Percentiles rank a stretch among this genome's conserved stretches.
These are phyloP conservation scores for Ananas comosus DNA, from an alignment of 176 grass and related monocot species.

Conservation along the genomic window DNA sequence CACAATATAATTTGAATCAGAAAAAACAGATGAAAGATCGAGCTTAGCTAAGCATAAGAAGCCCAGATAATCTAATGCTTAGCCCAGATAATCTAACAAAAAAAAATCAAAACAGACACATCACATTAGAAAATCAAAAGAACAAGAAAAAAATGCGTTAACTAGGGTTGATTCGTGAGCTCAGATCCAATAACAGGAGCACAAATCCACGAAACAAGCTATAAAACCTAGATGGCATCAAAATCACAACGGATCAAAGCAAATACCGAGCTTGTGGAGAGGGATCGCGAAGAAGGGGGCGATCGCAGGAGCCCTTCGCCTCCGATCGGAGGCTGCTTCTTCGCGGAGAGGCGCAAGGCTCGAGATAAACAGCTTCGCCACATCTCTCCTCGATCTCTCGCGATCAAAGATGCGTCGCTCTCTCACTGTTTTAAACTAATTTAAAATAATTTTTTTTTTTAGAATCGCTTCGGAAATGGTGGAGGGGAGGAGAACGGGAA, in stretches of 20 bases:
- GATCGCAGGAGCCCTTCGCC: slow-evolving; percentile 25
- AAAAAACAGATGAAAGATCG: too few species aligned
- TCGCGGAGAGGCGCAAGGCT: slow-evolving; percentile 13
- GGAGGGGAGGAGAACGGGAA: neutral
- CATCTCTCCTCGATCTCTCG: slow-evolving; percentile 27
- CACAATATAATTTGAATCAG: too few species aligned
- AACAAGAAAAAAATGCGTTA: too few species aligned
- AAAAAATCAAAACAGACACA: too few species aligned
- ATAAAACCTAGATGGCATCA: neutral
- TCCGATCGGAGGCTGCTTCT: slow-evolving; percentile 30
- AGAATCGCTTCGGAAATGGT: neutral
- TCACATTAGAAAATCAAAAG: too few species aligned
- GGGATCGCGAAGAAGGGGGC: slow-evolving; percentile 42
- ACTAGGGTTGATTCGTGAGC: neutral
- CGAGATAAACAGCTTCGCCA: slow-evolving; percentile 82
- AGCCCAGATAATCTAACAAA: too few species aligned
- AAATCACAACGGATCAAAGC: slow-evolving; percentile 1
- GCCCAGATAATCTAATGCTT: too few species aligned
- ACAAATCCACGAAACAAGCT: neutral
- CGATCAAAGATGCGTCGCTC: neutral
- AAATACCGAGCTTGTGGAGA: slow-evolving; percentile 8
- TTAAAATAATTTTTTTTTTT: neutral
- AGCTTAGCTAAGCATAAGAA: too few species aligned
- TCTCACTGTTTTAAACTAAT: neutral
- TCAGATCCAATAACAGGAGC: neutral